A percentile compares a stretch with the other conserved stretches of the same genome.
Conservation (phyloP, 305 asterid species). For the Salvia sclarea region DNA sequence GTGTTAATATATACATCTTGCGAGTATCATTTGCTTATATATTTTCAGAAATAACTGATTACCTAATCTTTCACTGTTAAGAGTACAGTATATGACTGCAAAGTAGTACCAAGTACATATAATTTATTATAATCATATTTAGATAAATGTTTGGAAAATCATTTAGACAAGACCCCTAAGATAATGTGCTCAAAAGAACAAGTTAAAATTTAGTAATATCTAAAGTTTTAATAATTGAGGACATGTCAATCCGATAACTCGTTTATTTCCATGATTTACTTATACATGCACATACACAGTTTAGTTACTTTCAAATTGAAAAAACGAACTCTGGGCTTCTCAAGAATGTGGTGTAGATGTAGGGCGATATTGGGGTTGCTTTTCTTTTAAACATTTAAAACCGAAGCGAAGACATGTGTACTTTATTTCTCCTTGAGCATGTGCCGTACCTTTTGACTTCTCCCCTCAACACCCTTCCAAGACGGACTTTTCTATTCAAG, state of each 20-base stretch:
- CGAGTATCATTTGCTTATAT: constrained; percentile 9
- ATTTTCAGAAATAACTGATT: constrained; percentile 3
- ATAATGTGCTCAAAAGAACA: background rate
- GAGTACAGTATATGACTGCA: constrained; percentile 17
- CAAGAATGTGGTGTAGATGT: background rate
- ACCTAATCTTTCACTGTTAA: background rate
- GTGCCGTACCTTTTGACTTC: background rate
- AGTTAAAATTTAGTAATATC: background rate
- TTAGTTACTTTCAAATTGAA: too few relatives aligned
- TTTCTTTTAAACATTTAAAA: too few relatives aligned
- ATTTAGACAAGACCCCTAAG: background rate
- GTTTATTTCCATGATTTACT: too few relatives aligned
- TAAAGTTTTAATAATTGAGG: background rate
- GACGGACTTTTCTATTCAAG: background rate
- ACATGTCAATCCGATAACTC: background rate
- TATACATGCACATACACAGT: too few relatives aligned
- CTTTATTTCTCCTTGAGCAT: background rate
- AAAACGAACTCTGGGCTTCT: too few relatives aligned
- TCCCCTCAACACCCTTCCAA: constrained; percentile 19
- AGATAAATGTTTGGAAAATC: background rate
- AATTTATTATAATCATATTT: background rate
- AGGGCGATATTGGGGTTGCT: background rate
- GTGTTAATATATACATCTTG: background rate
- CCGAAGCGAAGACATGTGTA: too few relatives aligned
- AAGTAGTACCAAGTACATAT: background rate